Base-by-base conservation (phyloP, 148 eudicot species). In the Chenopodium quinoa region DNA sequence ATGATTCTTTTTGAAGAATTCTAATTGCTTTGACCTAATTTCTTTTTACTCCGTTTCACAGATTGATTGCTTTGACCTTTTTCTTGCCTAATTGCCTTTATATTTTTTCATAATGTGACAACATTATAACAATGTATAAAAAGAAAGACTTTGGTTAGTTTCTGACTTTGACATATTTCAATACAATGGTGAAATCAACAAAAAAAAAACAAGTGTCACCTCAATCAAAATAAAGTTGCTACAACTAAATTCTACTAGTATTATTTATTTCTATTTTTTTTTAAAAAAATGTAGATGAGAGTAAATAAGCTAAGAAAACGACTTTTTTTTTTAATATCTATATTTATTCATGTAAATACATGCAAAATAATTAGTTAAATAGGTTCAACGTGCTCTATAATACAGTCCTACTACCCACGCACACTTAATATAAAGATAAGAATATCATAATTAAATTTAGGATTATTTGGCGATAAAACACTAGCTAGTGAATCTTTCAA, bases 11-110 rank as follows among this genome's bases (percentile, higher is more conserved):
- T 56, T 56, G 12, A 62, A 9, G 46, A 34, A 77, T 63, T n/a
- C 60, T 40, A 40, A 9, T 63, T 40, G 71, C 71, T 75, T 77
- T 77, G 80, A 77, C 58, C 8, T 77, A 31, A 1, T 50, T 56
- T 4, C 2, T 54, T 56, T 56, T 56, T 56, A 29, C 1, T 22
- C 22, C 6, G 20, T 64, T 64, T 1, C 4, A 22, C 4, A 65
- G 56, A 64, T 63, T n/a, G 80, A 19, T 40, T 40, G 71, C 71
- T 50, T 77, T 77, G 80, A 77, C 71, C 6, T 64, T 50, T 54
- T 54, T 52, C 17, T 7, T 19, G 7, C 12, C 7, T 19, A 6
- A 8, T 71, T 20, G 75, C 75, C 52, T 58, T 58, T 58, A 10
- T 52, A 10, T 58, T 46, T 46, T 73, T 52, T 62, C 9, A 23